phyloP scores from a whole-genome alignment of 192 early-diverging fungal species.

The Podochytrium sp. region DNA sequence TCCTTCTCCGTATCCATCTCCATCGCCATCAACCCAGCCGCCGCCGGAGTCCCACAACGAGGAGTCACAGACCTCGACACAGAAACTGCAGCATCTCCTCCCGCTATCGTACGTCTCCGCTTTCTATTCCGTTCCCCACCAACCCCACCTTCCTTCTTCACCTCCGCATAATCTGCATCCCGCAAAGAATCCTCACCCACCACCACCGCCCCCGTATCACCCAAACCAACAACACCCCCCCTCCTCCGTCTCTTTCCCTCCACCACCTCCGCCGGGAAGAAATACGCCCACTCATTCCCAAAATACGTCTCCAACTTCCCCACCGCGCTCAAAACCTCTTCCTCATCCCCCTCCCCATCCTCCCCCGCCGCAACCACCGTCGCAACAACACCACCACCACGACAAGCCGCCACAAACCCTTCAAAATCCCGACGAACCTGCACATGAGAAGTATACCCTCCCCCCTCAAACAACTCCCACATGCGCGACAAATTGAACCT shows the following conservation, averaged over 20 bases:
- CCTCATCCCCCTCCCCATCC: not conserved
- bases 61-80: too few relatives aligned
- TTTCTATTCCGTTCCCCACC: too few relatives aligned
- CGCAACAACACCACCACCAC: not conserved
- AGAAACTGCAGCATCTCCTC: too few relatives aligned
- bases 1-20: too few relatives aligned
- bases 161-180: too few relatives aligned
- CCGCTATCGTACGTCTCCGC: too few relatives aligned
- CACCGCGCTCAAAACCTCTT: not conserved
- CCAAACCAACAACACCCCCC: not conserved
- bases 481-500: not conserved
- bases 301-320: slow-evolving; percentile 19
- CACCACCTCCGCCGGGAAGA: slow-evolving; percentile 10
- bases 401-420: not conserved
- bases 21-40: too few relatives aligned
- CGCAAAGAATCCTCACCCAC: too few relatives aligned
- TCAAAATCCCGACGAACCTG: slow-evolving; percentile 20
- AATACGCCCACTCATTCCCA: slow-evolving; percentile 25
- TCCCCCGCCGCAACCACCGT: too few relatives aligned
- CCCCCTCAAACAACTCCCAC: not conserved
- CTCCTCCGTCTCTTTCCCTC: not conserved
- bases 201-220: not conserved
- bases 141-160: too few relatives aligned
- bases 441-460: not conserved
- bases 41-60: too few relatives aligned